Percentiles rank a stretch among this genome's conserved stretches.
These are phyloP conservation scores for Samsoniella hepiali DNA, from an alignment of 2,329 filamentous ascomycete genomes.

Conservation along the genomic window DNA sequence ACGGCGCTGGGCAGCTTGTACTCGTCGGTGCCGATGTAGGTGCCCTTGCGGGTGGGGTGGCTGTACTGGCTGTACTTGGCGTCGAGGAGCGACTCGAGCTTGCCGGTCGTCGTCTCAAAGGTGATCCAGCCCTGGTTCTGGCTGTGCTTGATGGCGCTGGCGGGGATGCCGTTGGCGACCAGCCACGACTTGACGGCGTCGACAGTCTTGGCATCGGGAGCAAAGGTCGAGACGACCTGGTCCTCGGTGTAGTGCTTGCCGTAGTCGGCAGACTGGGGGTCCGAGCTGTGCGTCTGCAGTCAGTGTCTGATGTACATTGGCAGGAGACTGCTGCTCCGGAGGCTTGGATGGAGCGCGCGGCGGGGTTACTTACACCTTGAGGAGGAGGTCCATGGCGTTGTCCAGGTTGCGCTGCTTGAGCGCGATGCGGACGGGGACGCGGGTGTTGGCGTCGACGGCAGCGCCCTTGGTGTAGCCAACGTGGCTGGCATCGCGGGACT, in stretches of 20 bases:
- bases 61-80: slow-evolving; percentile 47
- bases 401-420: slow-evolving; percentile 18
- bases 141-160: slow-evolving; percentile 45
- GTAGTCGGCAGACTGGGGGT: slow-evolving; percentile 13
- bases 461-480: slow-evolving; percentile 4
- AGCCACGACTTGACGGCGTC: slow-evolving; percentile 52
- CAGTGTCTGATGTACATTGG: background rate
- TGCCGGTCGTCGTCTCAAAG: slow-evolving; percentile 19
- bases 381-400: slow-evolving; percentile 11
- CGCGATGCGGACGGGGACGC: slow-evolving; percentile 15
- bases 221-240: slow-evolving; percentile 8
- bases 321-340: background rate
- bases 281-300: background rate
- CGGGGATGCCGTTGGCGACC: slow-evolving; percentile 45
- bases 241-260: slow-evolving; percentile 17
- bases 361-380: slow-evolving; percentile 4
- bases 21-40: slow-evolving; percentile 35
- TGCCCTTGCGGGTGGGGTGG: slow-evolving; percentile 31
- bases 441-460: background rate
- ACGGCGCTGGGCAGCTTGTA: slow-evolving; percentile 39
- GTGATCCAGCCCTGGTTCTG: slow-evolving; percentile 44
- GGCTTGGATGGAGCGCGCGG: background rate
- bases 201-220: slow-evolving; percentile 37
- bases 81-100: slow-evolving; percentile 36
- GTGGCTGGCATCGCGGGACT: background rate